phyloP scores from a whole-genome alignment of 2,329 filamentous ascomycete species.

The Penicillium italicum region DNA sequence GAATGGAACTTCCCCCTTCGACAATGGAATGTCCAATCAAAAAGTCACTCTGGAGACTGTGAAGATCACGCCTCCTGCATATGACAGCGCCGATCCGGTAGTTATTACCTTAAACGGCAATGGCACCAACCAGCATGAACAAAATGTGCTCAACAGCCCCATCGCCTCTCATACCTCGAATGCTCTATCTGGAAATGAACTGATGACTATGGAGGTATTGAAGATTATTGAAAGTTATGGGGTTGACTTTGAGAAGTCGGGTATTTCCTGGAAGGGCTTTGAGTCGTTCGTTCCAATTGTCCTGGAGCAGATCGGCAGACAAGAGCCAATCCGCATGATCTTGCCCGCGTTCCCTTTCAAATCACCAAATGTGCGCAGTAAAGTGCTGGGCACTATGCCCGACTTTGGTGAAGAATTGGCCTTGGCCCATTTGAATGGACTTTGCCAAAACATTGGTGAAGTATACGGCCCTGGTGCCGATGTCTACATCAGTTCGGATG shows the following conservation, averaged over 20 bases:
- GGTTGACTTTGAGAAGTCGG: slow-evolving; percentile 25
- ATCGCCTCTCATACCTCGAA: background rate
- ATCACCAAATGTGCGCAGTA: slow-evolving; percentile 30
- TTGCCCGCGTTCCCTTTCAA: slow-evolving; percentile 33
- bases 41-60: background rate
- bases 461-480: slow-evolving; percentile 42
- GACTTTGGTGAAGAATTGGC: slow-evolving; percentile 46
- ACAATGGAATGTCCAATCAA: background rate
- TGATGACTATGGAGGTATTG: slow-evolving; percentile 19
- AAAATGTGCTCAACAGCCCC: slow-evolving; percentile 5
- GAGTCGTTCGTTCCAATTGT: slow-evolving; percentile 26
- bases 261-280: slow-evolving; percentile 26
- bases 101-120: slow-evolving; percentile 17
- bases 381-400: slow-evolving; percentile 37
- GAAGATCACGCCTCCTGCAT: slow-evolving; percentile 5
- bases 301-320: slow-evolving; percentile 15
- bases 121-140: slow-evolving; percentile 2
- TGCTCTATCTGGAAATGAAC: background rate
- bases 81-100: slow-evolving; percentile 6
- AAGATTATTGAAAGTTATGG: slow-evolving; percentile 28
- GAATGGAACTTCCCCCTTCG: slow-evolving; percentile 2
- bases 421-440: slow-evolving; percentile 38
- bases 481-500: slow-evolving; percentile 44
- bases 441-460: slow-evolving; percentile 40
- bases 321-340: slow-evolving; percentile 30